Conservation (phyloP, 345 rosid genomes). For the Eucalyptus erythrocorys region DNA sequence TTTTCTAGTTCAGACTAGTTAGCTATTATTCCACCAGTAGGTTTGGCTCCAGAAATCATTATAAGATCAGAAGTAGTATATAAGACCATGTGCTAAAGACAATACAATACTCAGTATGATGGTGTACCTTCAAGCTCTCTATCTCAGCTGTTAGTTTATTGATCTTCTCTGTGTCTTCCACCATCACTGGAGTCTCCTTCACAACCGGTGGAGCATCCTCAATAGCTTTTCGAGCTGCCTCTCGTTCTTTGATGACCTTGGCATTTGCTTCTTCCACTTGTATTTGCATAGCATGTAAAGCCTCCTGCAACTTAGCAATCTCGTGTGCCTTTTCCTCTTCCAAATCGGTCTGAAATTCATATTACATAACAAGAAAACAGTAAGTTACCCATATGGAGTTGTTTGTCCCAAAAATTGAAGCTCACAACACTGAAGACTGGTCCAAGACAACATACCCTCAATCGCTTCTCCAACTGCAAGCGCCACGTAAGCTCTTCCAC, state of each 20-base stretch:
- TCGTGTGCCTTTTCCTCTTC: slow-evolving; percentile 97
- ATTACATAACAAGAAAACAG: not conserved
- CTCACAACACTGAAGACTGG: not conserved
- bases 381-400: not conserved
- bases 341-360: slow-evolving; percentile 54
- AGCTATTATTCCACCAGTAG: not conserved
- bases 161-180: slow-evolving; percentile 86
- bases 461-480: slow-evolving; percentile 88
- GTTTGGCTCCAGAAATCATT: not conserved
- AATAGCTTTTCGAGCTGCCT: slow-evolving; percentile 87
- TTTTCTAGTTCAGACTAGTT: not conserved
- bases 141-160: slow-evolving; percentile 56
- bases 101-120: not conserved
- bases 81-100: not conserved
- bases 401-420: not conserved
- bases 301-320: slow-evolving; percentile 74
- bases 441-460: slow-evolving; percentile 49
- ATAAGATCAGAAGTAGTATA: not conserved
- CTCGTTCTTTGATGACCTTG: slow-evolving; percentile 64
- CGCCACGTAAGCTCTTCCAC: slow-evolving; percentile 99
- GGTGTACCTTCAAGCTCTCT: slow-evolving; percentile 73
- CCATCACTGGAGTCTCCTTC: slow-evolving; percentile 90
- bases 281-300: slow-evolving; percentile 59
- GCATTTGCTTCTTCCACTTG: slow-evolving; percentile 91
- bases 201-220: slow-evolving; percentile 97